Evolutionary conservation across 164 flowering plant genomes (phyloP).

Genomic region (Chimonanthus salicifolius): DNA sequence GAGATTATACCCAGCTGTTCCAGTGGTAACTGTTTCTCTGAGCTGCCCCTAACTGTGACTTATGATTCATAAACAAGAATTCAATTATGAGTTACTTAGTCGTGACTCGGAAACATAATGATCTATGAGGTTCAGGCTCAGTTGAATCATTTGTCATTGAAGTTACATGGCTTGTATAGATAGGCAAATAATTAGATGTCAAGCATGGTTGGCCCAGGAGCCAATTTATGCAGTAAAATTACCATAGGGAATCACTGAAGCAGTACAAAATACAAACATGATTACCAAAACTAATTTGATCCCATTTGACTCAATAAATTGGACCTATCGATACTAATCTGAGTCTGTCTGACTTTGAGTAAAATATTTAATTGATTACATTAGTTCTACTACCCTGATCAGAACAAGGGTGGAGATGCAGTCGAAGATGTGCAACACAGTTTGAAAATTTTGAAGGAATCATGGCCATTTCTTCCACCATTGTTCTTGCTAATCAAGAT

Average conservation of each 20-base stretch:
- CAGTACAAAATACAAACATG: too few species aligned
- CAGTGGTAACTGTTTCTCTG: constrained; percentile 36
- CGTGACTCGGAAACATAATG: not conserved
- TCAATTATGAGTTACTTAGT: not conserved
- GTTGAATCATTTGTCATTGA: not conserved
- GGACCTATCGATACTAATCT: too few species aligned
- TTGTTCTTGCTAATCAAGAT: not conserved
- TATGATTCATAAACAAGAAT: not conserved
- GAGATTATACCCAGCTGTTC: constrained; percentile 78
- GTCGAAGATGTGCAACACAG: not conserved
- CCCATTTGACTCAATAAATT: too few species aligned
- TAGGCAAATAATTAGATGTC: too few species aligned
- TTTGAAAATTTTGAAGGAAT: not conserved
- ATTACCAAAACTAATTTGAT: too few species aligned
- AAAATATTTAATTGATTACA: too few species aligned
- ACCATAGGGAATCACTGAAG: too few species aligned
- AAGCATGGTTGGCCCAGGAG: too few species aligned
- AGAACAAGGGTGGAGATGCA: not conserved
- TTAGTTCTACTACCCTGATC: not conserved
- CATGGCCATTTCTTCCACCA: not conserved
- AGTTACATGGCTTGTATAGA: not conserved
- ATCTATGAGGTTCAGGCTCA: not conserved
- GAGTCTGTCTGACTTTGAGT: too few species aligned
- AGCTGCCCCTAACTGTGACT: not conserved
- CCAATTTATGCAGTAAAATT: too few species aligned